A percentile compares a stretch with the other conserved stretches of the same genome.
Conservation (phyloP, 1,284 basidiomycete genomes). For the Stygiomarasmius scandens region DNA sequence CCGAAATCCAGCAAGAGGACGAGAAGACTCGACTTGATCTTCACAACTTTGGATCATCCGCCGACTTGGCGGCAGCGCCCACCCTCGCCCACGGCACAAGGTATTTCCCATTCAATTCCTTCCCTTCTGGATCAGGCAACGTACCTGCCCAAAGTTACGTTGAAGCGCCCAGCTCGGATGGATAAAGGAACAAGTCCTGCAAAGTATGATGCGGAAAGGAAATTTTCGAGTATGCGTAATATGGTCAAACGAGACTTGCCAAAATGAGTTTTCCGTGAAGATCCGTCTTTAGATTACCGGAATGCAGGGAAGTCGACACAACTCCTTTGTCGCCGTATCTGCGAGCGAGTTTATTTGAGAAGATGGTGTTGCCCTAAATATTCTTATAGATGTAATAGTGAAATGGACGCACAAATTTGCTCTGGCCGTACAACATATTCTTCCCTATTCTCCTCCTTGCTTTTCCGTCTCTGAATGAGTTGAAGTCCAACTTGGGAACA, state of each 20-base stretch:
- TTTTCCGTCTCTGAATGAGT: conserved; percentile 23
- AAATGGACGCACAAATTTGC: conserved; percentile 20
- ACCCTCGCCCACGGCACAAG: conserved; percentile 17
- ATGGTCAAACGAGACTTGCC: conserved; percentile 12
- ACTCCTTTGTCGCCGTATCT: conserved; percentile 6
- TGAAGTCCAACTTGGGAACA: conserved; percentile 20
- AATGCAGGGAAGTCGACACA: conserved; percentile 3
- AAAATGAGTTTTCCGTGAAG: conserved; percentile 13
- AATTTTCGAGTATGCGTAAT: background rate
- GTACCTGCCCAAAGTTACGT: conserved; percentile 16
- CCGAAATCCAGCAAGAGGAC: no score
- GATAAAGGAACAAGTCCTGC: conserved; percentile 17
- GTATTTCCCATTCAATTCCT: conserved; percentile 17
- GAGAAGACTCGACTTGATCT: no score
- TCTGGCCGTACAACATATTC: conserved; percentile 27
- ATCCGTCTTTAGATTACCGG: conserved; percentile 15
- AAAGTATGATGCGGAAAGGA: background rate
- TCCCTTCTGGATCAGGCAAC: background rate
- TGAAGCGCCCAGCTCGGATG: conserved; percentile 14
- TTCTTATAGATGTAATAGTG: no score
- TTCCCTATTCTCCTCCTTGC: conserved; percentile 19
- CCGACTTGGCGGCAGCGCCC: conserved; percentile 7
- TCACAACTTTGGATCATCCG: conserved; percentile 4
- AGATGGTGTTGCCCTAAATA: conserved; percentile 2
- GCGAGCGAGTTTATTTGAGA: conserved; percentile 7